Percentiles rank a stretch among this genome's conserved stretches.
Evolutionary conservation across 805 yeast species (phyloP).

Genomic region (Nakazawaea wyomingensis): DNA sequence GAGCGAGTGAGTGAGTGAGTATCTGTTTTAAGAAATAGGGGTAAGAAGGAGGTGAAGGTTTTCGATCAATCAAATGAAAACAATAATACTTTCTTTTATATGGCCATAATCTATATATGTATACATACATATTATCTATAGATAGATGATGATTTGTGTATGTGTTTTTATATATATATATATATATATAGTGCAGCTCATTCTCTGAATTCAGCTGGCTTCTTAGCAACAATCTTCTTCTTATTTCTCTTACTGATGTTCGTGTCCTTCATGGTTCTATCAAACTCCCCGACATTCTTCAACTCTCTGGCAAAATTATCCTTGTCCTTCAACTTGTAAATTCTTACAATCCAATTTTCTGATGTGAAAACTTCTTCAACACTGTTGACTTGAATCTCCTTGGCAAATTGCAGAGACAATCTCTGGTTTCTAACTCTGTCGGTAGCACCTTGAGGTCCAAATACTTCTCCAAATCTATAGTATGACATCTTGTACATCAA

Average conservation of each 20-base stretch:
- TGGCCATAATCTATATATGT: too few relatives aligned
- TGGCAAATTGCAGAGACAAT: slow-evolving; percentile 24
- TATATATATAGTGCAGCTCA: not conserved
- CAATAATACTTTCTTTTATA: too few relatives aligned
- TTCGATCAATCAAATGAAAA: too few relatives aligned
- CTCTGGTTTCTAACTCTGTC: slow-evolving; percentile 90
- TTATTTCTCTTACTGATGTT: slow-evolving; percentile 10
- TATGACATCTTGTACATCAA: slow-evolving; percentile 93
- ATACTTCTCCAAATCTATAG: slow-evolving; percentile 76
- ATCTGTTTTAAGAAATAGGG: too few relatives aligned
- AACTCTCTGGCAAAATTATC: slow-evolving; percentile 84
- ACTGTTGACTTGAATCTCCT: slow-evolving; percentile 56
- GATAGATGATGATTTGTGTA: not conserved
- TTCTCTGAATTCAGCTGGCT: slow-evolving; percentile 8
- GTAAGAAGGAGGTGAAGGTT: too few relatives aligned
- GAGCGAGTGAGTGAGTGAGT: too few relatives aligned
- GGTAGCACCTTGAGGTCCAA: slow-evolving; percentile 42
- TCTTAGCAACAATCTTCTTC: slow-evolving; percentile 9
- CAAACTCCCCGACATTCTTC: slow-evolving; percentile 50
- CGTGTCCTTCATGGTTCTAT: slow-evolving; percentile 22
- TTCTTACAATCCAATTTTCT: slow-evolving; percentile 95
- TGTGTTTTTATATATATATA: not conserved
- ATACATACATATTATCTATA: too few relatives aligned
- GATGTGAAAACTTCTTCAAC: slow-evolving; percentile 93
- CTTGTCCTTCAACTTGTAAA: slow-evolving; percentile 83